Evolutionary conservation across 2,329 filamentous ascomycete species (phyloP), one percentile per base, ranked within the genome.

Genomic region (Davidsoniella virescens): DNA sequence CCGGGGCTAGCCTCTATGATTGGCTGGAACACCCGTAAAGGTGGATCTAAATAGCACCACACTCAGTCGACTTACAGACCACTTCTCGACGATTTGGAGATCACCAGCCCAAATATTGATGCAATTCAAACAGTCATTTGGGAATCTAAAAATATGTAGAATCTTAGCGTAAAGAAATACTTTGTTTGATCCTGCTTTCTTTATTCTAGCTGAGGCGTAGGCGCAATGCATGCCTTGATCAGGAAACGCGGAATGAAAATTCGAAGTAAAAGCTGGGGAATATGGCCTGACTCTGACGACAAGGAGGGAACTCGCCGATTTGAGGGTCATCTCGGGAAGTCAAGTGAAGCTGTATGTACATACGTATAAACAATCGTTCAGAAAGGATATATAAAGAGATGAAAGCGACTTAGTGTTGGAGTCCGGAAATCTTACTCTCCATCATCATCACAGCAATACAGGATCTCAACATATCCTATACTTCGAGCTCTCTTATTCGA

Each of bases 1-100:
- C 25, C 8, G n/a, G n/a, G 23, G 10, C 14, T 8, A n/a, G 20
- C 4, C 26, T 4, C 23, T 36, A 20, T 47, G 20, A 43, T 51
- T 51, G 49, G 43, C 17, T 40, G 17, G 16, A 7, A 23, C 8
- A 4, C 10, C 17, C n/a, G 10, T 16, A 12, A 33, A 6, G 17
- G 37, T 46, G 43, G 49, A 14, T 3, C 20, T 16, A 6, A 16
- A 51, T 46, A 44, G 41, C 36, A 51, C 49, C 49, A 51, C 43
- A 18, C 43, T 51, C 49, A 42, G 42, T 33, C 43, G 49, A 51
- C 49, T 23, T 38, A 36, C 49, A 51, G 18, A 42, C 49, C 43
- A 51, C 25, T 47, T 46, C 39, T 40, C 43, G 38, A 33, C 16
- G 29, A 29, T 41, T 23, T 20, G 25, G 29, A 33, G 29, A 33